Percentiles rank a stretch among this genome's conserved stretches.
phyloP scores from a whole-genome alignment of 176 grass and related monocot genomes.

The Alopecurus myosuroides region DNA sequence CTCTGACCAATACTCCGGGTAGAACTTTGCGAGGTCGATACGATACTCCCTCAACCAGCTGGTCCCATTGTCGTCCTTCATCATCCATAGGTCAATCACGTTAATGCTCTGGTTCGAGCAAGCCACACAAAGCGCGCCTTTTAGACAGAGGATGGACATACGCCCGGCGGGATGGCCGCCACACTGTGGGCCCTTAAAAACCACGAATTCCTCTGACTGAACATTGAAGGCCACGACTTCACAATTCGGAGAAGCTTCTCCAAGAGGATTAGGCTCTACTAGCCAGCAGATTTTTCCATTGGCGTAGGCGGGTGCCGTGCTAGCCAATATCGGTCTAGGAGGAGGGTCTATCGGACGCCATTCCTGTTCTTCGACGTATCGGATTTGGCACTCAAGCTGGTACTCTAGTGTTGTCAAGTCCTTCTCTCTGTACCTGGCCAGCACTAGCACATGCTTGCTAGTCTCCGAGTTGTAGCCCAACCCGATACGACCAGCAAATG shows the following conservation, averaged over 20 bases:
- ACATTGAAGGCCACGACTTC: background rate
- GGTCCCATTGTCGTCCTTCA: background rate
- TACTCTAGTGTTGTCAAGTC: background rate
- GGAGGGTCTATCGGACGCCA: background rate
- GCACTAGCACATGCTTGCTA: background rate
- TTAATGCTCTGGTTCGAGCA: background rate
- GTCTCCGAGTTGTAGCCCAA: constrained; percentile 5
- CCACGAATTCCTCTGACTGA: background rate
- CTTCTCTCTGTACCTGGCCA: background rate
- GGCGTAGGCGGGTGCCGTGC: background rate
- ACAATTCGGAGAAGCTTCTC: background rate
- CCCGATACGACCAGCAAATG: constrained; percentile 1
- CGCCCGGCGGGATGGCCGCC: background rate
- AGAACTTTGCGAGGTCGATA: background rate
- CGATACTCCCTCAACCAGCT: background rate
- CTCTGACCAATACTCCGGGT: background rate
- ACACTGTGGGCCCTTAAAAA: background rate
- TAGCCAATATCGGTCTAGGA: background rate
- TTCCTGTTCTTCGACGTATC: background rate
- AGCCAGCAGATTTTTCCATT: background rate
- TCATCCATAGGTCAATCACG: background rate
- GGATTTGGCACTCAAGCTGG: background rate
- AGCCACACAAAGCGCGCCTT: background rate
- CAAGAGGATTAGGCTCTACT: background rate
- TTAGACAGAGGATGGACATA: background rate